Conservation (phyloP, 2,329 filamentous ascomycete species). For the Alternaria tenuissima region DNA sequence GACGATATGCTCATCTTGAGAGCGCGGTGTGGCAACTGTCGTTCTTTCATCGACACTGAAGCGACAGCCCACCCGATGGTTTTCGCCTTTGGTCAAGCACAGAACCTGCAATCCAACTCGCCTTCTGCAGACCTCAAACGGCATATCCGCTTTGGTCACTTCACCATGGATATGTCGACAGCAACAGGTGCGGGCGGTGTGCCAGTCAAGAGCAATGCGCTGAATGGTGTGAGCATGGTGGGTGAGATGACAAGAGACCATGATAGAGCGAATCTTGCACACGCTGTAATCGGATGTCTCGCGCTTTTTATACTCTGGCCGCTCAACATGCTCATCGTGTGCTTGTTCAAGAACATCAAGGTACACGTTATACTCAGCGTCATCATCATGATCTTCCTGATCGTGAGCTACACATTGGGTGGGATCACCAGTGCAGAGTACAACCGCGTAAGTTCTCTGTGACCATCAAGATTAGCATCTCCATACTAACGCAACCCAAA, state of each 20-base stretch:
- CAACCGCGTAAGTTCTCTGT: constrained; percentile 48
- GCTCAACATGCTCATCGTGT: constrained; percentile 47
- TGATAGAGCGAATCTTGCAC: constrained; percentile 40
- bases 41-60: constrained; percentile 44
- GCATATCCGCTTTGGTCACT: constrained; percentile 51
- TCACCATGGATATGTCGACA: constrained; percentile 52
- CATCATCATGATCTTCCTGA: constrained; percentile 48
- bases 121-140: constrained; percentile 46
- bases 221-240: constrained; percentile 35
- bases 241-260: constrained; percentile 34
- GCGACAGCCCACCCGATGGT: constrained; percentile 51
- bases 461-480: neutral
- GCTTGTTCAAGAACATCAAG: constrained; percentile 51
- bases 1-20: constrained; percentile 50
- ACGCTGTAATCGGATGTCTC: constrained; percentile 44
- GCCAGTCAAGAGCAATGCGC: constrained; percentile 32
- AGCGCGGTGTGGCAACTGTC: constrained; percentile 52
- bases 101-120: constrained; percentile 38
- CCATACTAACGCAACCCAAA: constrained; percentile 23
- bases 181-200: constrained; percentile 50
- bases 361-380: constrained; percentile 54
- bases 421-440: constrained; percentile 52
- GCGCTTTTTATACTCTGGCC: constrained; percentile 46
- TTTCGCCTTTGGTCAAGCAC: constrained; percentile 52
- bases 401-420: constrained; percentile 53